phyloP scores from a whole-genome alignment of 495 filamentous ascomycete species.

The Pseudomonodictys pantanalensis region DNA sequence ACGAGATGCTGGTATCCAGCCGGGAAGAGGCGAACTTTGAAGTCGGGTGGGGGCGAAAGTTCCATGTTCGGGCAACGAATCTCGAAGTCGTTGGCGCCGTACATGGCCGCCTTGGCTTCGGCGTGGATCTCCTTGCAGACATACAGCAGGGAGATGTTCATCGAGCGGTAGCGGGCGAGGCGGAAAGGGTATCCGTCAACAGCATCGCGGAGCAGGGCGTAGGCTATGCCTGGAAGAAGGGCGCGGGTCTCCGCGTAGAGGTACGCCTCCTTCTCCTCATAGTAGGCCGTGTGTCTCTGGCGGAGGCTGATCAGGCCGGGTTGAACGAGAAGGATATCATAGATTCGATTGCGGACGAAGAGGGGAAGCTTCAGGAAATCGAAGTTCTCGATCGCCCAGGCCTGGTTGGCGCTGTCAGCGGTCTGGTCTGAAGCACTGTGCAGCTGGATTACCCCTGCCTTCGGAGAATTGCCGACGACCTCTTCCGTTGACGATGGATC shows the following conservation, averaged over 20 bases:
- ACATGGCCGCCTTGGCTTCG: constrained; percentile 15
- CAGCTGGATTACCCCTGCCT: too few relatives aligned
- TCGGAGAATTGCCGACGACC: too few relatives aligned
- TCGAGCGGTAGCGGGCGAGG: neutral
- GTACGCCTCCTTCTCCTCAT: neutral
- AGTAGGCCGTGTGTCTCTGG: constrained; percentile 7
- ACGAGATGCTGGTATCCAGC: constrained; percentile 1
- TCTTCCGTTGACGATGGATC: too few relatives aligned
- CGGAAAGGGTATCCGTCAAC: neutral
- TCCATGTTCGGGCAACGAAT: constrained; percentile 2
- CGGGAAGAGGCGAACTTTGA: constrained; percentile 5
- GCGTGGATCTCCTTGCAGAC: constrained; percentile 2
- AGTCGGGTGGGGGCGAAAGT: constrained; percentile 7
- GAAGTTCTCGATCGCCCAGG: too few relatives aligned
- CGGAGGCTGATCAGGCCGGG: constrained; percentile 11
- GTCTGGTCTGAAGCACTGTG: too few relatives aligned
- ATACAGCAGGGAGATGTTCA: constrained; percentile 8
- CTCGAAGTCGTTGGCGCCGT: constrained; percentile 16
- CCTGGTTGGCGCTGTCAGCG: too few relatives aligned
- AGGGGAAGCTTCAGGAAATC: constrained; percentile 17
- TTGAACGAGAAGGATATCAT: constrained; percentile 3
- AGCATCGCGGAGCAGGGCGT: neutral
- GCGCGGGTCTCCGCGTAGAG: neutral
- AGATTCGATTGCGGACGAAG: constrained; percentile 7
- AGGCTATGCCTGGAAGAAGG: constrained; percentile 14